Evolutionary conservation across 1,139 yeast genomes (phyloP).

Genomic region (Saccharomyces hybrid): DNA sequence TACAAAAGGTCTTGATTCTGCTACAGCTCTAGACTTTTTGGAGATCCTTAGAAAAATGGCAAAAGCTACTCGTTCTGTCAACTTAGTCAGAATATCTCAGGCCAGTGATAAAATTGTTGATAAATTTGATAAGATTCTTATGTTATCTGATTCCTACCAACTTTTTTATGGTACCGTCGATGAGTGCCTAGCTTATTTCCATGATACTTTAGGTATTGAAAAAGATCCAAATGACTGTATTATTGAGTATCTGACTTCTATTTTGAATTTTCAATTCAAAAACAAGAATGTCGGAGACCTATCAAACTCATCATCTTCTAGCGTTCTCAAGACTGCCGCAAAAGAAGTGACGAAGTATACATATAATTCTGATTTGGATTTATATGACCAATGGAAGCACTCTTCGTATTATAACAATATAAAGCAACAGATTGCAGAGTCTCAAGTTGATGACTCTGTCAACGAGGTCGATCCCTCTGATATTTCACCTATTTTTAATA

Average conservation of each 20-base stretch:
- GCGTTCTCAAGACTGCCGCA: neutral
- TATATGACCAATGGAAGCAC: constrained; percentile 55
- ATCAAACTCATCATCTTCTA: neutral
- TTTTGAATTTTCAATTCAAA: constrained; percentile 36
- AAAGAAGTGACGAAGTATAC: neutral
- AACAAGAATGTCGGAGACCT: neutral
- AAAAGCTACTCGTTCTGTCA: constrained; percentile 37
- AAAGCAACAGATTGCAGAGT: constrained; percentile 22
- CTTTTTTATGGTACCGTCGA: constrained; percentile 40
- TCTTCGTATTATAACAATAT: constrained; percentile 41
- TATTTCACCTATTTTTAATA: constrained; percentile 34
- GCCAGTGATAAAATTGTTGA: constrained; percentile 45
- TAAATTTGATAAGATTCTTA: constrained; percentile 42
- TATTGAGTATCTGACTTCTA: constrained; percentile 48
- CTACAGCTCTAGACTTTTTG: constrained; percentile 46
- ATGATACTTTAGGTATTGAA: constrained; percentile 39
- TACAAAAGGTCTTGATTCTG: constrained; percentile 45
- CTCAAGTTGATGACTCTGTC: constrained; percentile 2
- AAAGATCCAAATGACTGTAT: constrained; percentile 48
- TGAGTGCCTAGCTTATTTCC: constrained; percentile 39
- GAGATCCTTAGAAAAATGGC: constrained; percentile 41
- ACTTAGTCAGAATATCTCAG: constrained; percentile 46
- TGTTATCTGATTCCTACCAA: constrained; percentile 40
- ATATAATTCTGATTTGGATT: constrained; percentile 42
- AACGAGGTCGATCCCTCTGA: constrained; percentile 32